phyloP scores from a whole-genome alignment of 208 protist genomes.

The Hexamita inflata region DNA sequence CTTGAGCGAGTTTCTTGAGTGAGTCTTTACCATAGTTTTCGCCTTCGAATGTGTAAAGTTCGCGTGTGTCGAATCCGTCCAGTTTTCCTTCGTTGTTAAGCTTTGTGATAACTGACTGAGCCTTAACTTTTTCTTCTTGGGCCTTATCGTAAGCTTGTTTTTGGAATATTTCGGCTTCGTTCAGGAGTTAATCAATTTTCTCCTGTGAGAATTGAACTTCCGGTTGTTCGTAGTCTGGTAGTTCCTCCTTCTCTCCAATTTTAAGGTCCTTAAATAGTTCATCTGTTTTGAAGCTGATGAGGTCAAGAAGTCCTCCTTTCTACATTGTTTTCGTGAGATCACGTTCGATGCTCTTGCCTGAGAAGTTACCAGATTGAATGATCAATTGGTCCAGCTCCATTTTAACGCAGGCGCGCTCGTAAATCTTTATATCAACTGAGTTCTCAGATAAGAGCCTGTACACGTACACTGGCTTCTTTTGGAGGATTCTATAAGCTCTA shows the following conservation, averaged over 20 bases:
- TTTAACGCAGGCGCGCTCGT: background rate
- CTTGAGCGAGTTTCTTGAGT: background rate
- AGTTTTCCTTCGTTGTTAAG: background rate
- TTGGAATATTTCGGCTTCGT: background rate
- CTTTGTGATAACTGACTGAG: background rate
- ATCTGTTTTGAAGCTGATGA: background rate
- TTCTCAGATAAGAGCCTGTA: constrained; percentile 10
- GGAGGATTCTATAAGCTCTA: constrained; percentile 22
- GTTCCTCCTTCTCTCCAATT: background rate
- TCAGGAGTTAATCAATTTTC: constrained; percentile 2
- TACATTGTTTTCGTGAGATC: too few species aligned
- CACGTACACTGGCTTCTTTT: constrained; percentile 7
- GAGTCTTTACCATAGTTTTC: background rate
- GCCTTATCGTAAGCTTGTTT: background rate
- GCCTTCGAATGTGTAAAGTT: constrained; percentile 23
- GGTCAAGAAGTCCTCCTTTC: too few species aligned
- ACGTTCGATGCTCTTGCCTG: too few species aligned
- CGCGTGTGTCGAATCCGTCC: background rate
- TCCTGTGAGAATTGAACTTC: background rate
- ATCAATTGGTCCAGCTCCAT: constrained; percentile 17
- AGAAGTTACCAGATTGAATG: constrained; percentile 15
- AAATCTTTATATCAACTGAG: constrained; percentile 9
- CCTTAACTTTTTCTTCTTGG: background rate
- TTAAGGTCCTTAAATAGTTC: background rate
- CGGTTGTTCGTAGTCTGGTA: background rate